Evolutionary conservation across 768 basidiomycete genomes (phyloP).

Genomic region (Lactarius deliciosus): DNA sequence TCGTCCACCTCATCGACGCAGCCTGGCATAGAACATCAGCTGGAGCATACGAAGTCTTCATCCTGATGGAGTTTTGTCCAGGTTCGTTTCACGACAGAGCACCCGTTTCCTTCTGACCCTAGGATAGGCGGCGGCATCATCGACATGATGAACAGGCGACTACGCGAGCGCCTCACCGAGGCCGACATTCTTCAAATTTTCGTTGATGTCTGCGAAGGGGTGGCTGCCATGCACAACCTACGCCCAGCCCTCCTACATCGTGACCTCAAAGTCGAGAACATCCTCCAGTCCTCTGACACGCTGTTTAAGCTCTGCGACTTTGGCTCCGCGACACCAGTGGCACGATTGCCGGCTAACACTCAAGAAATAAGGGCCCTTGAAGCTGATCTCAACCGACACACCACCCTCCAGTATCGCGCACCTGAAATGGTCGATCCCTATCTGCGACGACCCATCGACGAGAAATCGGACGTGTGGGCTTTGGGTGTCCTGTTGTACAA

Average conservation of each 20-base stretch:
- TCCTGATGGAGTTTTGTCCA: slow-evolving; percentile 97
- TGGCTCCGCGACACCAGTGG: slow-evolving; percentile 82
- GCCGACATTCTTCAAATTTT: slow-evolving; percentile 97
- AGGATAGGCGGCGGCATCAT: slow-evolving; percentile 90
- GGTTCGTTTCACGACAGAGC: slow-evolving; percentile 47
- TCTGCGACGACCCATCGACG: slow-evolving; percentile 79
- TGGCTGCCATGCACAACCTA: slow-evolving; percentile 94
- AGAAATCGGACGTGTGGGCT: slow-evolving; percentile 98
- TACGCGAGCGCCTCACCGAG: slow-evolving; percentile 93
- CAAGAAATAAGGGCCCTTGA: slow-evolving; percentile 87
- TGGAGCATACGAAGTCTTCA: slow-evolving; percentile 92
- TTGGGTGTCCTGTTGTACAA: slow-evolving; percentile 96
- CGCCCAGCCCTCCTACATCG: slow-evolving; percentile 90
- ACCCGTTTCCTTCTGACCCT: slow-evolving; percentile 24
- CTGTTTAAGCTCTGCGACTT: slow-evolving; percentile 98
- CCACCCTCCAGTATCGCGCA: slow-evolving; percentile 96
- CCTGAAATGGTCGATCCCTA: slow-evolving; percentile 98
- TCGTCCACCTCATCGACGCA: slow-evolving; percentile 95
- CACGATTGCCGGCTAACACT: slow-evolving; percentile 68
- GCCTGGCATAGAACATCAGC: slow-evolving; percentile 83
- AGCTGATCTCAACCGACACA: slow-evolving; percentile 89
- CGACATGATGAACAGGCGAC: slow-evolving; percentile 98
- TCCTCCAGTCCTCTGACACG: slow-evolving; percentile 80
- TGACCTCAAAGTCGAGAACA: slow-evolving; percentile 99
- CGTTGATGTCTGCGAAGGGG: slow-evolving; percentile 94